A percentile compares a stretch with the other conserved stretches of the same genome.
Conservation (phyloP, 495 filamentous ascomycete genomes). For the Sabuloglossum arenarium region DNA sequence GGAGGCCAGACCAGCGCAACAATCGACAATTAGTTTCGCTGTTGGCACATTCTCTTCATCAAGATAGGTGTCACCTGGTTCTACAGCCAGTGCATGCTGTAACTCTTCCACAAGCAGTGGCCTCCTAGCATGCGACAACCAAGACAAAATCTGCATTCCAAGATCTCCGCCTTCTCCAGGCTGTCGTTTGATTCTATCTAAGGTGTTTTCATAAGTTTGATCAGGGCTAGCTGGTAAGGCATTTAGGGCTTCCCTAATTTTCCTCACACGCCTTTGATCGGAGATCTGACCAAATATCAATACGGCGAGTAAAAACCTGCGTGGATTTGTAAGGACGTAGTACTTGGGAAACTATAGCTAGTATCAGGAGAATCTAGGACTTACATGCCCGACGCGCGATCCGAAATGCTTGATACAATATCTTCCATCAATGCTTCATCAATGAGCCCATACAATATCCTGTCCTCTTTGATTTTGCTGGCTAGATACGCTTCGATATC, state of each 20-base stretch:
- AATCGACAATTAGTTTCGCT: slow-evolving; percentile 20
- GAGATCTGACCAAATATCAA: not conserved
- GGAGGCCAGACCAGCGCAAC: slow-evolving; percentile 31
- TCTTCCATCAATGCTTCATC: too few relatives aligned
- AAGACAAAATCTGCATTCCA: slow-evolving; percentile 21
- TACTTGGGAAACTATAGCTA: too few relatives aligned
- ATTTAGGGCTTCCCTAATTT: not conserved
- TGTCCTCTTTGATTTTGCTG: too few relatives aligned
- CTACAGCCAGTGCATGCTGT: slow-evolving; percentile 25
- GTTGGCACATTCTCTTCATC: slow-evolving; percentile 20
- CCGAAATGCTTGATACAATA: too few relatives aligned
- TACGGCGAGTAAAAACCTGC: not conserved
- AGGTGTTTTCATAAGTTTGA: slow-evolving; percentile 19
- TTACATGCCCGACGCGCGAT: not conserved
- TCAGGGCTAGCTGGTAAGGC: too few relatives aligned
- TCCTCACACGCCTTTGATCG: not conserved
- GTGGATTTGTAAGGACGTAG: not conserved
- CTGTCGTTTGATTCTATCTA: slow-evolving; percentile 25
- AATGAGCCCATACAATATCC: too few relatives aligned
- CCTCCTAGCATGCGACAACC: slow-evolving; percentile 23
- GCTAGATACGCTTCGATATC: too few relatives aligned
- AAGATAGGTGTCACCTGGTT: slow-evolving; percentile 13
- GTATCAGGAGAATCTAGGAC: too few relatives aligned
- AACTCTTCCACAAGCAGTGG: slow-evolving; percentile 24
- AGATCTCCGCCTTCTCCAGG: slow-evolving; percentile 11